Base-by-base conservation (phyloP, 192 early-diverging fungal species). In the Spinellus fusiger region DNA sequence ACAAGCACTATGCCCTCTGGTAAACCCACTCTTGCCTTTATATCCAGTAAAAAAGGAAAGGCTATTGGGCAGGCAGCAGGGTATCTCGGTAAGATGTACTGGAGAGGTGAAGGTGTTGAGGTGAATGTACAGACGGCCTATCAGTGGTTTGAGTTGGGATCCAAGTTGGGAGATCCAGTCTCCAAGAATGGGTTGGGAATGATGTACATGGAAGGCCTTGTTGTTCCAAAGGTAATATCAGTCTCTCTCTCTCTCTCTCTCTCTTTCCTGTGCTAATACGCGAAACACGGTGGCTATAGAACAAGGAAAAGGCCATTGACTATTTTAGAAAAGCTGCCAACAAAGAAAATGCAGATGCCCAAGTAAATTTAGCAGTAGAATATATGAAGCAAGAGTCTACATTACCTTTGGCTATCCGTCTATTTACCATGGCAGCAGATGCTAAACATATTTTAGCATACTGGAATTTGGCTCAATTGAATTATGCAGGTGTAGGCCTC, bases 31-130 rank as follows among this genome's bases (percentile, higher is more conserved):
- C 31, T 46, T 8, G 13, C 58, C 5, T 27, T 60, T 16, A 27
- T 60, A 18, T 49, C 40, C 4, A 60, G 58, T 34, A 61, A 60
- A 13, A 44, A 28, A 10, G 52, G 58, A 49, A 60, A 67, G 29
- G 40, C 38, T 12, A 88, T 86, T 13, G 86, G 86, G 5, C 65
- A 87, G 56, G 89, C 93, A 0, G 88, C 92, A 9, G 88, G 89
- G 5, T 83, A 86, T 68, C 59, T 93, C 20, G 96, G 95, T 0
- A 64, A 77, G 26, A 96, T 99, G 95, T 86, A 89, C 62, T 83
- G 84, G 86, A 84, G 96, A 29, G 96, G 95, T 26, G 95, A 98
- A 64, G 93, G 93, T 26, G 85, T 85, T 31, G 27, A 67, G 1
- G 65, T 64, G 23, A 74, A 90, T 66, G 76, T 83, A 5, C 52